Evolutionary conservation across 2,329 filamentous ascomycete genomes (phyloP).

Genomic region (Phoma sp.): DNA sequence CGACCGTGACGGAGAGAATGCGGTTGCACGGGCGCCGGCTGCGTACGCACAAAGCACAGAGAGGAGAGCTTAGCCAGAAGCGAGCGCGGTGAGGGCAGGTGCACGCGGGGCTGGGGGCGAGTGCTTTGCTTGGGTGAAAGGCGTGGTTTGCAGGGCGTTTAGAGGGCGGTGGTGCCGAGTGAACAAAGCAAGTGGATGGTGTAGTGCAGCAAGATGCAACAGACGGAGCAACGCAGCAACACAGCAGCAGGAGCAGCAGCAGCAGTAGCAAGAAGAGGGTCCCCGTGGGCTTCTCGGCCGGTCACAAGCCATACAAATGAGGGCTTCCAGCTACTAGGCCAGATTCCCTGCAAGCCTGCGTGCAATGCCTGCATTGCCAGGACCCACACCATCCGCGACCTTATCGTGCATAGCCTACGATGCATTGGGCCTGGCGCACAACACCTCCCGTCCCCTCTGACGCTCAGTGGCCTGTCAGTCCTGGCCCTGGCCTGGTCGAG

Average conservation of each 20-base stretch:
- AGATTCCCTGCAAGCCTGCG: conserved; percentile 22
- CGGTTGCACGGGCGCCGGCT: conserved; percentile 33
- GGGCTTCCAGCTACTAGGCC: conserved; percentile 22
- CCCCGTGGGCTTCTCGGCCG: conserved; percentile 20
- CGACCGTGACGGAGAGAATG: conserved; percentile 34
- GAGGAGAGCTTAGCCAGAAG: conserved; percentile 27
- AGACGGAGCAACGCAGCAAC: conserved; percentile 2
- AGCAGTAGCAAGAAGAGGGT: conserved; percentile 11
- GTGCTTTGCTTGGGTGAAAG: neutral
- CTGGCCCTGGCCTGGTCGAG: conserved; percentile 10
- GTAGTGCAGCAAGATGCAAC: neutral
- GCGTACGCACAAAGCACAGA: conserved; percentile 3
- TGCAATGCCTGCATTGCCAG: neutral
- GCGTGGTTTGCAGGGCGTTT: neutral
- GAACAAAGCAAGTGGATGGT: conserved; percentile 9
- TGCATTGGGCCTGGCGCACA: conserved; percentile 23
- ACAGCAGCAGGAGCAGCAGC: conserved; percentile 2
- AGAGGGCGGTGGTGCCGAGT: neutral
- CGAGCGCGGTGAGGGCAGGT: conserved; percentile 15
- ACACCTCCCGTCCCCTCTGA: conserved; percentile 22
- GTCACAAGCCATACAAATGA: conserved; percentile 18
- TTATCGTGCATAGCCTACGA: conserved; percentile 26
- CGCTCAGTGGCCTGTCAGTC: conserved; percentile 19
- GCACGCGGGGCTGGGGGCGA: conserved; percentile 9
- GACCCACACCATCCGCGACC: conserved; percentile 27